phyloP scores from a whole-genome alignment of 2,329 filamentous ascomycete species.

The Cryphonectria japonica region DNA sequence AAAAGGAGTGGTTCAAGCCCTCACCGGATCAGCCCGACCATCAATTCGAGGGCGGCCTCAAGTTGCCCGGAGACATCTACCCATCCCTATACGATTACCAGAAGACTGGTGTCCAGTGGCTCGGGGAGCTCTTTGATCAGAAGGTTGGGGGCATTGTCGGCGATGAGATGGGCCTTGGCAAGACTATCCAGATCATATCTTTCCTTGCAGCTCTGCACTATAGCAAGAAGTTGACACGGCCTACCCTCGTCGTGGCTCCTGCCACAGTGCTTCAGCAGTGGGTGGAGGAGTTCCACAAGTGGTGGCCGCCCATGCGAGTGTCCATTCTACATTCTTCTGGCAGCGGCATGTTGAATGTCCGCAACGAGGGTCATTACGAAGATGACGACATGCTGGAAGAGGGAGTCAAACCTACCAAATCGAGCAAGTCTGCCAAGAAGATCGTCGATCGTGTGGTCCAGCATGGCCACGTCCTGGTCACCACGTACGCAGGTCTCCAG shows the following conservation, averaged over 20 bases:
- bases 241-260: slow-evolving; percentile 89
- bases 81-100: slow-evolving; percentile 95
- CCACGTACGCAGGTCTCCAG: slow-evolving; percentile 94
- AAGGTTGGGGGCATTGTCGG: slow-evolving; percentile 92
- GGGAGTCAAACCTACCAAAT: slow-evolving; percentile 51
- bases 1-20: slow-evolving; percentile 78
- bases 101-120: slow-evolving; percentile 95
- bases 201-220: slow-evolving; percentile 92
- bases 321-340: slow-evolving; percentile 95
- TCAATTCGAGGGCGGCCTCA: slow-evolving; percentile 73
- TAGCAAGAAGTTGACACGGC: slow-evolving; percentile 81
- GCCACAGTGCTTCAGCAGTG: slow-evolving; percentile 96
- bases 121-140: slow-evolving; percentile 89
- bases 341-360: slow-evolving; percentile 90
- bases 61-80: slow-evolving; percentile 88
- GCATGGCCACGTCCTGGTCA: slow-evolving; percentile 91
- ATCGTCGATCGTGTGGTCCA: slow-evolving; percentile 82
- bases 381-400: slow-evolving; percentile 59
- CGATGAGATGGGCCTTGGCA: slow-evolving; percentile 98
- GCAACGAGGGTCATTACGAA: slow-evolving; percentile 61
- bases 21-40: slow-evolving; percentile 83
- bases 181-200: slow-evolving; percentile 71
- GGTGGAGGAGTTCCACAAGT: slow-evolving; percentile 97
- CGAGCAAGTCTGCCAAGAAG: slow-evolving; percentile 71
- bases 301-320: slow-evolving; percentile 98